Conservation (phyloP, 805 yeast species). For the Ogataea polymorpha region DNA sequence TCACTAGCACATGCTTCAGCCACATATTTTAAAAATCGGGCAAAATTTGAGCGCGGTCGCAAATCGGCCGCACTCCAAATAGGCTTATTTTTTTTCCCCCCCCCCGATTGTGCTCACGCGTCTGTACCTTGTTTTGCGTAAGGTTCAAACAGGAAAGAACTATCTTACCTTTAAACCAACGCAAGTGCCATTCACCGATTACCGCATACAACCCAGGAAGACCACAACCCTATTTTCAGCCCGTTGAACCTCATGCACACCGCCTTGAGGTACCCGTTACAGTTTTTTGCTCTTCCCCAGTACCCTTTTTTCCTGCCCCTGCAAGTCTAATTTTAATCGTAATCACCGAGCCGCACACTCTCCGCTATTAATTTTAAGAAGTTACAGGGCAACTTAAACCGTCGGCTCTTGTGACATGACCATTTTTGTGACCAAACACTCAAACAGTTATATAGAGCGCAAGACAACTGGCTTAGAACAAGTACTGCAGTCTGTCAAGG, state of each 20-base stretch:
- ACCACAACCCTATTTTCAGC: not conserved
- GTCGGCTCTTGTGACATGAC: not conserved
- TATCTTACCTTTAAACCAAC: not conserved
- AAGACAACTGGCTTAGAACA: not conserved
- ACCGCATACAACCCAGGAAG: not conserved
- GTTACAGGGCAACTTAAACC: not conserved
- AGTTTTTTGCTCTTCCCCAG: not conserved
- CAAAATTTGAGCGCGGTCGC: not conserved
- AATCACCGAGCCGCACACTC: slow-evolving; percentile 2
- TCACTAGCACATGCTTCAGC: not conserved
- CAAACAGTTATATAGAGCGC: not conserved
- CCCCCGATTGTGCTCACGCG: not conserved
- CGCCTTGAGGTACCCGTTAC: not conserved
- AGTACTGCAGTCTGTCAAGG: not conserved
- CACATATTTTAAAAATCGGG: not conserved
- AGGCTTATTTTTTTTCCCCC: not conserved
- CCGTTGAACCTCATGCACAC: not conserved
- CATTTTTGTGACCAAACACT: not conserved
- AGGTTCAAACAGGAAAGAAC: not conserved
- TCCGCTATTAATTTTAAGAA: not conserved
- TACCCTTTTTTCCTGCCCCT: not conserved
- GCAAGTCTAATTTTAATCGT: not conserved
- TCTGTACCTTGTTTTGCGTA: not conserved
- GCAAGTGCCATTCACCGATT: not conserved
- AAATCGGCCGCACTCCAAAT: not conserved